Conservation (phyloP, 768 basidiomycete species). For the Pisolithus albus region DNA sequence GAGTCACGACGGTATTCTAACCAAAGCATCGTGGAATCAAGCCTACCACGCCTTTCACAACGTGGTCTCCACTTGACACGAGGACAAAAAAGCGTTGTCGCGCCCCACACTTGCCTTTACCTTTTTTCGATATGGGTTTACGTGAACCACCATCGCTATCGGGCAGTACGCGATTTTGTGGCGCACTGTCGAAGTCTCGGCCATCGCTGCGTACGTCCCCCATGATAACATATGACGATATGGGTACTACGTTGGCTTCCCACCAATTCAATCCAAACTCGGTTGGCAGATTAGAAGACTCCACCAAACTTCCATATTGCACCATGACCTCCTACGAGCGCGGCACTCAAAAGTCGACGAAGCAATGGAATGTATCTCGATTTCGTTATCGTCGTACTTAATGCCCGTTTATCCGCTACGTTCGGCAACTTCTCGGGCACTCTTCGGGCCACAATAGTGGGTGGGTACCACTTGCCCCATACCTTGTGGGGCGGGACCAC, state of each 20-base stretch:
- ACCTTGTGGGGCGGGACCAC: no score
- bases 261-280: no score
- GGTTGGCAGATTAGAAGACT: neutral
- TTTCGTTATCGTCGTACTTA: no score
- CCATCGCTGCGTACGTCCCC: no score
- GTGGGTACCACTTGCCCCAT: no score
- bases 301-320: neutral
- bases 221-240: no score
- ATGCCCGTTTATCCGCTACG: no score
- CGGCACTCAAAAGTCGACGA: neutral
- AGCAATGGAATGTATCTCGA: no score
- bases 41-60: neutral
- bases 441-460: no score
- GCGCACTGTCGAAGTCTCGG: neutral
- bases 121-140: neutral
- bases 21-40: neutral
- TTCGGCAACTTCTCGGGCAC: no score
- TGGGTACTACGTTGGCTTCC: no score
- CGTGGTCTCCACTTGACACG: neutral
- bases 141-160: neutral
- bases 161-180: neutral
- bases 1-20: neutral
- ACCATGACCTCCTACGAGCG: neutral
- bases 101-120: neutral
- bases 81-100: neutral